A percentile compares a stretch with the other conserved stretches of the same genome.
Evolutionary conservation across 179 eudicot species (phyloP).

Genomic region (Spergularia azorica): DNA sequence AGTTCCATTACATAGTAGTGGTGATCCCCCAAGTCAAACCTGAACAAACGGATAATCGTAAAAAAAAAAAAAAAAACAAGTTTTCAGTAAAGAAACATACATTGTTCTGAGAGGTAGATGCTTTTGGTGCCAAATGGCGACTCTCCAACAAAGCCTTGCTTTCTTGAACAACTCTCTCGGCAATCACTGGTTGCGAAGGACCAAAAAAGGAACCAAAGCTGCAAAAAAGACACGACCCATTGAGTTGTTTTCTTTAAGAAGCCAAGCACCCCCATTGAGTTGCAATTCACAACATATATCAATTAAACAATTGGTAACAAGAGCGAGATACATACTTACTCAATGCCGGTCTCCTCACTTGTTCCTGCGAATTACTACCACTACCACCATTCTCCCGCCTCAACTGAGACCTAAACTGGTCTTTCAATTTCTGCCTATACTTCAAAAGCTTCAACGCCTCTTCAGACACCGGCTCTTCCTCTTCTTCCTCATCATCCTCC

Average conservation of each 20-base stretch:
- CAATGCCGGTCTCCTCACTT: conserved; percentile 40
- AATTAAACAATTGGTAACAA: neutral
- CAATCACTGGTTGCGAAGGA: conserved; percentile 87
- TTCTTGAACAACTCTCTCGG: conserved; percentile 89
- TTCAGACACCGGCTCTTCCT: conserved; percentile 28
- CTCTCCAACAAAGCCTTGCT: conserved; percentile 86
- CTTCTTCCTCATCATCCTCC: conserved; percentile 9
- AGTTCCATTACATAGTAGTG: too few relatives aligned
- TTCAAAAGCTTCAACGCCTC: conserved; percentile 63
- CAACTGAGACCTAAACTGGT: conserved; percentile 48
- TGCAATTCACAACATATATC: neutral
- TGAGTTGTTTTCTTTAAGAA: neutral
- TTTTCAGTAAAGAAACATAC: conserved; percentile 37
- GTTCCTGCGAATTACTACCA: conserved; percentile 37
- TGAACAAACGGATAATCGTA: too few relatives aligned
- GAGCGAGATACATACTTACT: conserved; percentile 48
- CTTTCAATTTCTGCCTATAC: conserved; percentile 61
- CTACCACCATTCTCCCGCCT: conserved; percentile 61
- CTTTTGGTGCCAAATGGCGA: conserved; percentile 63
- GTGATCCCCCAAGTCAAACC: too few relatives aligned
- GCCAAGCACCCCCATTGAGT: neutral
- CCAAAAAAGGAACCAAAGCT: conserved; percentile 95
- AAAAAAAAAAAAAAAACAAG: too few relatives aligned
- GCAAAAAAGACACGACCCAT: conserved; percentile 27
- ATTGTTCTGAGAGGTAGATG: conserved; percentile 39